A percentile compares a stretch with the other conserved stretches of the same genome.
These are phyloP conservation scores for Rhizopogon salebrosus DNA, from an alignment of 768 basidiomycete species.

Conservation along the genomic window DNA sequence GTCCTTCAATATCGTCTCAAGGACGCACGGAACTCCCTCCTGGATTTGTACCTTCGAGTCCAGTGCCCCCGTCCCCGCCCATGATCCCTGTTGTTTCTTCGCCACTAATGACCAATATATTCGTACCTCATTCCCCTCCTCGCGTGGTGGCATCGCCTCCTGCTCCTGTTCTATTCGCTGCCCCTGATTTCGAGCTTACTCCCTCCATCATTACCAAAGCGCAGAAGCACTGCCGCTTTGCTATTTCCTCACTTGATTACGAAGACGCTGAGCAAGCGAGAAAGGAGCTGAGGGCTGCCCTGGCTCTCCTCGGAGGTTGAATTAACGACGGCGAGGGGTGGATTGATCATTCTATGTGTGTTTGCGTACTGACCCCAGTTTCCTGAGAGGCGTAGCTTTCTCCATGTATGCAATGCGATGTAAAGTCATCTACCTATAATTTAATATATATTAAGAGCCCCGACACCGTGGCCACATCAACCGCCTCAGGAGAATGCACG, in stretches of 20 bases:
- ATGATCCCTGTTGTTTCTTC: slow-evolving; percentile 12
- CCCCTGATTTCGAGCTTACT: slow-evolving; percentile 42
- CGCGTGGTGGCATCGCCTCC: slow-evolving; percentile 12
- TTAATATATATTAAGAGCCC: neutral
- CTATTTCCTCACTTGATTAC: slow-evolving; percentile 93
- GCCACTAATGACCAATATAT: slow-evolving; percentile 10
- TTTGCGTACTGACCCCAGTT: neutral
- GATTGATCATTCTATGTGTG: neutral
- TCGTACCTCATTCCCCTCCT: neutral
- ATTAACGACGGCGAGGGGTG: slow-evolving; percentile 1
- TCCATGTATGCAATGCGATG: neutral
- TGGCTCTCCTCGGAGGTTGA: slow-evolving; percentile 59
- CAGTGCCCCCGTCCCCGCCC: slow-evolving; percentile 8
- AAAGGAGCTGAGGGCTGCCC: slow-evolving; percentile 74
- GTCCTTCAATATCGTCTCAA: slow-evolving; percentile 6
- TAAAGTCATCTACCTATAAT: neutral
- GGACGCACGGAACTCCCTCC: slow-evolving; percentile 6
- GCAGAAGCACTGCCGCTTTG: slow-evolving; percentile 91
- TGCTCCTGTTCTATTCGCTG: slow-evolving; percentile 12
- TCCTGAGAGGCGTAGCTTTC: neutral
- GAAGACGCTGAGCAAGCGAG: slow-evolving; percentile 87
- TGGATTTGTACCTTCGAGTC: slow-evolving; percentile 14
- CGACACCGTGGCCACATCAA: too few species aligned
- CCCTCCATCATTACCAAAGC: slow-evolving; percentile 63
- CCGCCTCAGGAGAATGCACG: too few species aligned